These are phyloP conservation scores for Talaromyces thailandensis DNA, from an alignment of 495 filamentous ascomycete genomes.

Conservation along the genomic window DNA sequence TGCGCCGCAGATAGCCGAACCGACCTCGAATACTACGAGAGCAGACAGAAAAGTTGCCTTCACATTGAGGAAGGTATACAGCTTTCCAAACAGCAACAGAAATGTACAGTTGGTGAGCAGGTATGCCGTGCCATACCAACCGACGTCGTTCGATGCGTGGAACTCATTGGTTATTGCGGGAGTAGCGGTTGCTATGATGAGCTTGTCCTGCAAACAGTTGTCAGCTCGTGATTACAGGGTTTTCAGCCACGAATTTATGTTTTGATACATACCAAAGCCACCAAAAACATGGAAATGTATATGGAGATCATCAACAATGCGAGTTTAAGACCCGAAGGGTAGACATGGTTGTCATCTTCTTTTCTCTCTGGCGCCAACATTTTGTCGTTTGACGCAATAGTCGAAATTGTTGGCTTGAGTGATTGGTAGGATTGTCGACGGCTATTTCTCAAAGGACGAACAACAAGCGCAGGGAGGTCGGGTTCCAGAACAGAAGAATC, in stretches of 20 bases:
- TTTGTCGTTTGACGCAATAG: neutral
- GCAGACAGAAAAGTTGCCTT: neutral
- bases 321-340: constrained; percentile 15
- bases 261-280: constrained; percentile 28
- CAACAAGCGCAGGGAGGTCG: neutral
- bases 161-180: constrained; percentile 59
- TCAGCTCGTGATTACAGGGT: neutral
- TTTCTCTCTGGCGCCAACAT: neutral
- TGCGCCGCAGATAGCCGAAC: constrained; percentile 55
- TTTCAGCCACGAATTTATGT: neutral
- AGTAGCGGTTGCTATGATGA: constrained; percentile 62
- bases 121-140: constrained; percentile 57
- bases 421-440: neutral
- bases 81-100: constrained; percentile 51
- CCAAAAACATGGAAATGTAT: constrained; percentile 39
- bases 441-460: neutral
- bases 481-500: neutral
- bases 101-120: constrained; percentile 52
- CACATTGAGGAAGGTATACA: constrained; percentile 41
- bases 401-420: neutral
- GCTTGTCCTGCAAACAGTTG: neutral
- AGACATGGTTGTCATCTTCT: neutral
- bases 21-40: constrained; percentile 60
- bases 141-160: constrained; percentile 51
- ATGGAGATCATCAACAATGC: constrained; percentile 38